Percentiles rank a stretch among this genome's conserved stretches.
Conservation (phyloP, 1,284 basidiomycete species). For the Cryptococcus sp. region DNA sequence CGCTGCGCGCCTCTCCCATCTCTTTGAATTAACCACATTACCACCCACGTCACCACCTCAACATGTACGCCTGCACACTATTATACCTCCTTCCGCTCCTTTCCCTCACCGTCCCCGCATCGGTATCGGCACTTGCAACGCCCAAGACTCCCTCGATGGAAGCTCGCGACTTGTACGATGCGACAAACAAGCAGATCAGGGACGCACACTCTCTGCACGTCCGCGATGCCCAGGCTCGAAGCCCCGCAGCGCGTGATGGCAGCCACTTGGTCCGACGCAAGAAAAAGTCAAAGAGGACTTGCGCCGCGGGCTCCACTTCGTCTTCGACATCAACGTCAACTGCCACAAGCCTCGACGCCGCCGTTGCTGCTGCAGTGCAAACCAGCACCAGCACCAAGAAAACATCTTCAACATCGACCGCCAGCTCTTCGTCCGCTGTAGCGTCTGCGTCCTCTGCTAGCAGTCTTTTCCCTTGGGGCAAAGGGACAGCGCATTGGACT, state of each 20-base stretch:
- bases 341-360: background rate
- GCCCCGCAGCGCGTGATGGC: background rate
- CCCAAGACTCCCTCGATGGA: constrained; percentile 1
- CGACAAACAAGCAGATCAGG: background rate
- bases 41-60: background rate
- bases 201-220: background rate
- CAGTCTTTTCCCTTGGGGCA: constrained; percentile 22
- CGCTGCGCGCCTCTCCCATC: background rate
- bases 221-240: background rate
- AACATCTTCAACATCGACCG: constrained; percentile 3
- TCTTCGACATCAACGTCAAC: background rate
- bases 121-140: background rate
- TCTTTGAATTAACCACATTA: background rate
- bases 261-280: background rate
- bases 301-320: background rate
- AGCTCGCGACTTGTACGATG: constrained; percentile 14
- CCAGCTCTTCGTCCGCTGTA: background rate
- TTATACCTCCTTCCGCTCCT: constrained; percentile 24
- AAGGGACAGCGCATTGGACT: constrained; percentile 17
- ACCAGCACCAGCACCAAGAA: constrained; percentile 4
- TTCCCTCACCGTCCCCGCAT: constrained; percentile 2
- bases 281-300: background rate
- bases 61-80: constrained; percentile 18
- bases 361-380: background rate
- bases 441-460: background rate